Base-by-base conservation (phyloP, 2,329 filamentous ascomycete species). In the Coleophoma crateriformis region DNA sequence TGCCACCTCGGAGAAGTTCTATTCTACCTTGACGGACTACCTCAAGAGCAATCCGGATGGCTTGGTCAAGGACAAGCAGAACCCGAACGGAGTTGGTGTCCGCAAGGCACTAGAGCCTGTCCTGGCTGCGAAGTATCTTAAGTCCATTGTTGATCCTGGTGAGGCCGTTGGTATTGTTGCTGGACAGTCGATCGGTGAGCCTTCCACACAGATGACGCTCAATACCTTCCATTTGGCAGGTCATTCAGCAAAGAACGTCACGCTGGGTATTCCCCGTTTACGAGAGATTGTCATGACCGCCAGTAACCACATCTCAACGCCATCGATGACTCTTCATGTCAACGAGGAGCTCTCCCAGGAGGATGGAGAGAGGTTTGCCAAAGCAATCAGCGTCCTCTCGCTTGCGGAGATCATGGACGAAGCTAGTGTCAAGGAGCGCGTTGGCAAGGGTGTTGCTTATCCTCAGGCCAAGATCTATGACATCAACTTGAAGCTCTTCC, bases 221-320 rank as follows among this genome's bases (percentile, higher is more conserved):
- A 99, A 99, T 72, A 99, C 95, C 27, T 99, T 99, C 81, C 94
- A 99, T 79, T 88, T 99, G 81, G 94, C 94, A 68, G 94, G 94
- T 64, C 92, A 97, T 75, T 91, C 94, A 17, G 87, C 94, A 32
- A 97, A 96, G 77, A 99, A 99, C 79, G 95, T 99, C 65, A 99
- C 94, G 1, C 81, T 96, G 17, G 94, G 94, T 88, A 97, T 99
- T 64, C 94, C 94, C 51, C 90, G 94, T 71, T 79, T 99, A 17
- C 81, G 94, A 72, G 94, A 99, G 78, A 96, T 99, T 61, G 81
- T 99, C 57, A 99, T 99, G 94, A 97, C 94, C 45, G 94, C 94
- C 22, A 94, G 88, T 64, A 81, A 84, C 46, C 81, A 86, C 42
- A 96, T 97, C 54, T 88, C 90, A 37, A 99, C 94, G 0, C 94